Evolutionary conservation across 768 basidiomycete genomes (phyloP).

Genomic region (Albatrellus ellisii): DNA sequence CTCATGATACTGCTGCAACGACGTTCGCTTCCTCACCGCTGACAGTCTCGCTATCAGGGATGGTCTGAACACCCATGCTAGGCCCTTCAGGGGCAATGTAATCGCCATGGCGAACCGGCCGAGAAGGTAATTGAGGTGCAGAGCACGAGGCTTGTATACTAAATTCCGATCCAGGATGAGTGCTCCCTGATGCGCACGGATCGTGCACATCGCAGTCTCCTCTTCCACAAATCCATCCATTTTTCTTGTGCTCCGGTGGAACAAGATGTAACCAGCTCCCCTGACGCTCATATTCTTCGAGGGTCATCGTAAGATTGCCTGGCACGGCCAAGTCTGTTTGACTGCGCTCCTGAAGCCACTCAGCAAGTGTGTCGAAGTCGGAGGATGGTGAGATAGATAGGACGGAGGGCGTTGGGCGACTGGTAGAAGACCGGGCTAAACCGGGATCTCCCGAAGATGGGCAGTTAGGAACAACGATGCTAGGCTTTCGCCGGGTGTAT

Average conservation of each 20-base stretch:
- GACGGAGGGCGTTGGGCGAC: neutral
- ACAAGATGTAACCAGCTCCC: neutral
- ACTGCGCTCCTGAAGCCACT: neutral
- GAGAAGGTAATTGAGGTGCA: neutral
- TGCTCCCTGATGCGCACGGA: neutral
- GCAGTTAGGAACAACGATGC: no score
- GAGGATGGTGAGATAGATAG: neutral
- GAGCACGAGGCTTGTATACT: no score
- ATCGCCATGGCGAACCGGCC: neutral
- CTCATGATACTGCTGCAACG: no score
- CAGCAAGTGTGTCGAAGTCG: neutral
- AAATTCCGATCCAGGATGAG: no score
- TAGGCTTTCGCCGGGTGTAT: no score
- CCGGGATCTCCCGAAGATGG: no score
- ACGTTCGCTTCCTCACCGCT: no score
- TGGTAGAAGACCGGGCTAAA: no score
- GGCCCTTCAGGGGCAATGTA: no score
- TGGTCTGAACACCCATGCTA: no score
- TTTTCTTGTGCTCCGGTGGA: neutral
- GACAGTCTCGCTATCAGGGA: no score
- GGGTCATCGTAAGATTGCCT: neutral
- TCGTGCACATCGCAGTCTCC: neutral
- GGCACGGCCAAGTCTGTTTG: neutral
- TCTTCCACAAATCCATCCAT: neutral
- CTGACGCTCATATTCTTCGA: neutral